phyloP scores from a whole-genome alignment of 768 basidiomycete species.

The Tremella fuciformis region DNA sequence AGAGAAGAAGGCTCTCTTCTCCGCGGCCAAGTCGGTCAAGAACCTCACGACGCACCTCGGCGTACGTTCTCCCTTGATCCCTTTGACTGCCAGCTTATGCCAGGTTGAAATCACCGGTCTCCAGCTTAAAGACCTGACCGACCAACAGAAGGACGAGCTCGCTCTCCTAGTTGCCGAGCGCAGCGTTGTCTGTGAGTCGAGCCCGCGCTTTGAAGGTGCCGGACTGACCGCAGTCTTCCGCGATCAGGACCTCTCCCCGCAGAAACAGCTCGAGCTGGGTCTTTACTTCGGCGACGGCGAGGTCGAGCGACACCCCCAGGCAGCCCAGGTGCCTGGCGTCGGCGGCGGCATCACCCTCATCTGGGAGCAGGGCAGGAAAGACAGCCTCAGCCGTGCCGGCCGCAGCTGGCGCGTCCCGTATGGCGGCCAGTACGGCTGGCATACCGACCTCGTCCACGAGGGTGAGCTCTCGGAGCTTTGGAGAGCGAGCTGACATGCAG shows the following conservation, averaged over 20 bases:
- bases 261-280: conserved; percentile 48
- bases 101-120: conserved; percentile 55
- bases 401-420: conserved; percentile 18
- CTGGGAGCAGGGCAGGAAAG: conserved; percentile 20
- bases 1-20: conserved; percentile 64
- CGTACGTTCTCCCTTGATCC: conserved; percentile 21
- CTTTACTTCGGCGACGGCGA: conserved; percentile 36
- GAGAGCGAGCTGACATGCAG: neutral
- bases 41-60: conserved; percentile 69
- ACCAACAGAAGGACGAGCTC: conserved; percentile 72
- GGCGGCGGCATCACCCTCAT: conserved; percentile 29
- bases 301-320: conserved; percentile 41
- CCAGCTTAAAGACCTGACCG: conserved; percentile 27
- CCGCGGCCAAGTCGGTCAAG: conserved; percentile 65
- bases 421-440: conserved; percentile 19
- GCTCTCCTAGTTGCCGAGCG: conserved; percentile 37
- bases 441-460: conserved; percentile 28
- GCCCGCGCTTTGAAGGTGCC: neutral
- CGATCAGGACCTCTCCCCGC: conserved; percentile 50
- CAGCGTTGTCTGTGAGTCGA: conserved; percentile 39
- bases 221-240: conserved; percentile 40
- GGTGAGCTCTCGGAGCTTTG: neutral
- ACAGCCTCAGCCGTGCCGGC: neutral
- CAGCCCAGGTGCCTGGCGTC: conserved; percentile 40
- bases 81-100: conserved; percentile 13